These are phyloP conservation scores for Talaromyces stipitatus DNA, from an alignment of 495 filamentous ascomycete species.

Conservation along the genomic window DNA sequence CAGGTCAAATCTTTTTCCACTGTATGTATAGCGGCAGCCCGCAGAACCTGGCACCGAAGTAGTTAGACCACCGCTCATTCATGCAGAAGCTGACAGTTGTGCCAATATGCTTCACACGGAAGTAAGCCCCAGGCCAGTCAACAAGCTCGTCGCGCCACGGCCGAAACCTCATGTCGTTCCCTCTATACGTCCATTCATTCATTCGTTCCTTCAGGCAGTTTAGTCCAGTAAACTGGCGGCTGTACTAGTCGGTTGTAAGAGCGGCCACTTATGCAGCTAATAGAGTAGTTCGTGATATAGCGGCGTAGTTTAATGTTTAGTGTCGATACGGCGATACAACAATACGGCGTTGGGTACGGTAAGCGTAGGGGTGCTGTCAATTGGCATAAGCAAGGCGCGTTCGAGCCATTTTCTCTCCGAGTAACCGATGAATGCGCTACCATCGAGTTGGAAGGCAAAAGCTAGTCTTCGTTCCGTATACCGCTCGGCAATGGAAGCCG, in stretches of 20 bases:
- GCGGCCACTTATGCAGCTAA: constrained; percentile 5
- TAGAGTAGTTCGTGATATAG: constrained; percentile 2
- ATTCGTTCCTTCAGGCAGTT: background rate
- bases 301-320: constrained; percentile 7
- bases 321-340: background rate
- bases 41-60: background rate
- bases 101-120: background rate
- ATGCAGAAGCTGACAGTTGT: background rate
- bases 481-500: no score
- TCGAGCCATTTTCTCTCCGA: no score
- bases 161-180: background rate
- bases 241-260: background rate
- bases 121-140: background rate
- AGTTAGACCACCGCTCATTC: background rate
- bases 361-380: background rate
- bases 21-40: background rate
- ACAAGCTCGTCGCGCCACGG: background rate
- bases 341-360: background rate
- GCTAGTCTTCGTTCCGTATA: no score
- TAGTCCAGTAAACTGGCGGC: background rate
- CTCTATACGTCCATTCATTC: background rate
- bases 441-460: no score
- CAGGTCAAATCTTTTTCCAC: background rate
- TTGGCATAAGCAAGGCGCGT: background rate
- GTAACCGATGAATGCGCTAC: no score